These are phyloP conservation scores for Rhodomyrtus psidioides DNA, from an alignment of 441 rosid species.

Conservation along the genomic window DNA sequence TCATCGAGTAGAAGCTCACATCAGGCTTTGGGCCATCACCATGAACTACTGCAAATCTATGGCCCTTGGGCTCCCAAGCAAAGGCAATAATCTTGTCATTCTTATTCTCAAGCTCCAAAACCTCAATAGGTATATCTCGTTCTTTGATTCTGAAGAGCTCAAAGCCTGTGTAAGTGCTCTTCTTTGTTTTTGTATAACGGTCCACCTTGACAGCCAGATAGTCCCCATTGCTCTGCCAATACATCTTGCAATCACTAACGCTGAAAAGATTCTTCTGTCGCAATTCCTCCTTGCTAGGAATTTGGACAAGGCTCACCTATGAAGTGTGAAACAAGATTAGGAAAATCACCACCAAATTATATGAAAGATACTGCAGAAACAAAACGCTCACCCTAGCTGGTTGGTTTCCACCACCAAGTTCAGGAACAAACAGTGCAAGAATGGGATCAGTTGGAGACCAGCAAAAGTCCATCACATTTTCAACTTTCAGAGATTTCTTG, in stretches of 20 bases:
- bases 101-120: constrained; percentile 94
- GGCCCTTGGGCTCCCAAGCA: constrained; percentile 98
- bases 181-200: constrained; percentile 70
- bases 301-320: constrained; percentile 84
- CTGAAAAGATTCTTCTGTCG: constrained; percentile 95
- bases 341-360: not conserved
- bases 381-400: constrained; percentile 71
- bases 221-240: constrained; percentile 96
- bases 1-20: constrained; percentile 83
- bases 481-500: constrained; percentile 89
- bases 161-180: constrained; percentile 91
- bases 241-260: constrained; percentile 93
- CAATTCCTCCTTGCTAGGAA: constrained; percentile 78
- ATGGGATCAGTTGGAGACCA: constrained; percentile 96
- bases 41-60: constrained; percentile 87
- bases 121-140: constrained; percentile 91
- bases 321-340: not conserved
- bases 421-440: constrained; percentile 82
- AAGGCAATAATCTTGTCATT: constrained; percentile 90
- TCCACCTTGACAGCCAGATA: constrained; percentile 93
- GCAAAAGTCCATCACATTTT: constrained; percentile 68
- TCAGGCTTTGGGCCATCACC: constrained; percentile 93
- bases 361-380: not conserved
- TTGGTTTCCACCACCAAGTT: constrained; percentile 95
- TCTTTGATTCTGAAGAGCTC: constrained; percentile 93